These are phyloP conservation scores for Yamadazyma siamensis DNA, from an alignment of 1,139 yeast species.

Conservation along the genomic window DNA sequence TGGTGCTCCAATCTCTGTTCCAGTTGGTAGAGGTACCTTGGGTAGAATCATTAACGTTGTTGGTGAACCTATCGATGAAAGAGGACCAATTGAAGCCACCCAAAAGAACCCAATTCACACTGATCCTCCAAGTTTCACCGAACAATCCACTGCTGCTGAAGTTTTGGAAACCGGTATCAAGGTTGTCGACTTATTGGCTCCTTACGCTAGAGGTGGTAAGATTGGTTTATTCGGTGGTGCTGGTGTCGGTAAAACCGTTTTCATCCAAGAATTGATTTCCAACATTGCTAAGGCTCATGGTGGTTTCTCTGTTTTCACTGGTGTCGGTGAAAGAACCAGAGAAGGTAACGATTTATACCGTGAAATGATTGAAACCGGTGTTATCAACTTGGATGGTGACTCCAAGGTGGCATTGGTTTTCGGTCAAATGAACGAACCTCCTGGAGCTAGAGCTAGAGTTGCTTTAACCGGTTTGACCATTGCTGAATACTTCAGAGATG, in stretches of 20 bases:
- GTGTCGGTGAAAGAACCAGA: constrained; percentile 99
- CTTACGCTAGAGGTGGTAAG: constrained; percentile 99
- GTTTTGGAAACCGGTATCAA: constrained; percentile 99
- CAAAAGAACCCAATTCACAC: constrained; percentile 97
- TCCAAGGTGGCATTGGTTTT: constrained; percentile 99
- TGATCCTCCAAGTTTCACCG: constrained; percentile 93
- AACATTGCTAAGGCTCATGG: constrained; percentile 99
- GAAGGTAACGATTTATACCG: constrained; percentile 99
- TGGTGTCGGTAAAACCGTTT: constrained; percentile 99
- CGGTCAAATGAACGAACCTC: constrained; percentile 99
- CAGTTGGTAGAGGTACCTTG: constrained; percentile 98
- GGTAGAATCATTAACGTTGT: constrained; percentile 98
- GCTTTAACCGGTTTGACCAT: constrained; percentile 99
- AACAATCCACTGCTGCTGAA: constrained; percentile 97
- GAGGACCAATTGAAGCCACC: constrained; percentile 95
- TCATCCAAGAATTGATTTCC: constrained; percentile 99
- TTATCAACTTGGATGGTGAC: constrained; percentile 98
- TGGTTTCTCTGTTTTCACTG: constrained; percentile 99
- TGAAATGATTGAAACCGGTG: constrained; percentile 99
- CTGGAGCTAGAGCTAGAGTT: constrained; percentile 99
- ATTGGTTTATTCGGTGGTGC: constrained; percentile 99
- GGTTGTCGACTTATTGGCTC: constrained; percentile 99
- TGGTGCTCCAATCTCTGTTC: constrained; percentile 97
- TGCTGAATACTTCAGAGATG: constrained; percentile 99
- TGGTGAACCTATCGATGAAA: constrained; percentile 99